phyloP scores from a whole-genome alignment of 805 yeast genomes.

The Yarrowia bubula region DNA sequence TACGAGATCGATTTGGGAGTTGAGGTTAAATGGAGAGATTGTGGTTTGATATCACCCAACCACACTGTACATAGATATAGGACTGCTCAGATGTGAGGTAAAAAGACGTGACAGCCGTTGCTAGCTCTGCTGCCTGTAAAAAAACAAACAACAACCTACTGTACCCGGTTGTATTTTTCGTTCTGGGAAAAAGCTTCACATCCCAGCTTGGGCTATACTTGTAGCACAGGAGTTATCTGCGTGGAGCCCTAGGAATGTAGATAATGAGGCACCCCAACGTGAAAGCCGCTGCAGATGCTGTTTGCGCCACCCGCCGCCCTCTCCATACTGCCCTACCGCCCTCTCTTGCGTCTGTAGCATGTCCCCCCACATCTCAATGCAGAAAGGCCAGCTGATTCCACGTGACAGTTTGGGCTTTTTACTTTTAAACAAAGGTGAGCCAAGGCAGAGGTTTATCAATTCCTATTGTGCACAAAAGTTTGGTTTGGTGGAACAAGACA shows the following conservation, averaged over 20 bases:
- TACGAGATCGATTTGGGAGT: slow-evolving; percentile 10
- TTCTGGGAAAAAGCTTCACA: neutral
- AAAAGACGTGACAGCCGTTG: neutral
- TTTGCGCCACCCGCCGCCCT: neutral
- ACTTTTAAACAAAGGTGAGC: slow-evolving; percentile 14
- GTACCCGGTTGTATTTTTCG: too few relatives aligned
- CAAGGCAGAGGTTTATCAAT: slow-evolving; percentile 23
- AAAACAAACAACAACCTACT: too few relatives aligned
- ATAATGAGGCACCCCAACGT: too few relatives aligned
- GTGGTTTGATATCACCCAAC: neutral
- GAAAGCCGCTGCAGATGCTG: neutral
- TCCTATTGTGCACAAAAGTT: slow-evolving; percentile 19
- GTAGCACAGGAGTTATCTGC: too few relatives aligned
- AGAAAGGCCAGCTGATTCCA: slow-evolving; percentile 21
- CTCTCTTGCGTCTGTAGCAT: neutral
- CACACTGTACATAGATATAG: too few relatives aligned
- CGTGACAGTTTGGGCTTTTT: slow-evolving; percentile 22
- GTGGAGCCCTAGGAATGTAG: too few relatives aligned
- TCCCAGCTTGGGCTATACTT: too few relatives aligned
- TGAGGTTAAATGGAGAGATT: neutral
- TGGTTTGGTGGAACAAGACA: neutral
- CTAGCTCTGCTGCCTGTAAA: too few relatives aligned
- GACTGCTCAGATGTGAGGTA: too few relatives aligned
- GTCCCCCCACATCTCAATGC: slow-evolving; percentile 7
- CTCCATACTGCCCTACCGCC: neutral